These are phyloP conservation scores for Pyrenophora tritici-repentis DNA, from an alignment of 2,329 filamentous ascomycete species.

Conservation along the genomic window DNA sequence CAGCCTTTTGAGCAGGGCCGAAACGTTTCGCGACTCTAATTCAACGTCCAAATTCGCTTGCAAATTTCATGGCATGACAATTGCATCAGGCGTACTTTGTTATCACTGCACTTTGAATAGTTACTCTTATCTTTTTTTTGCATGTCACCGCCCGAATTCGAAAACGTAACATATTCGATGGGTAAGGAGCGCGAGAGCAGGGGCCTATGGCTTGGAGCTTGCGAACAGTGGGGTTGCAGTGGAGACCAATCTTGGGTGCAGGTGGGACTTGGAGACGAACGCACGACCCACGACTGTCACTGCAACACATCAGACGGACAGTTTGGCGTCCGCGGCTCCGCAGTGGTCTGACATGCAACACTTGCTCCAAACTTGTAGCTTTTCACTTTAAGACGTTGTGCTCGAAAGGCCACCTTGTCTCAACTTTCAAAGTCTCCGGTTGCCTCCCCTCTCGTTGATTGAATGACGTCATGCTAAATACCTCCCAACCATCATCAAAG, in stretches of 20 bases:
- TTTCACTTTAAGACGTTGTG: no score
- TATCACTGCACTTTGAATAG: constrained; percentile 2
- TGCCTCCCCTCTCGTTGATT: no score
- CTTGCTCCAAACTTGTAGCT: no score
- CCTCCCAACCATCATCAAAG: no score
- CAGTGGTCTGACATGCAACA: no score
- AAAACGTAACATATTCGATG: constrained; percentile 12
- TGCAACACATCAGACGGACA: constrained; percentile 3
- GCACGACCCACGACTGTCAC: constrained; percentile 9
- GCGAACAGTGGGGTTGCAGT: constrained; percentile 6
- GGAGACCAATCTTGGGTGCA: constrained; percentile 6
- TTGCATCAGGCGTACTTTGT: not conserved
- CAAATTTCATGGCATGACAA: not conserved
- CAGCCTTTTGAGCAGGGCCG: no score
- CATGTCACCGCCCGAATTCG: not conserved
- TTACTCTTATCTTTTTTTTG: no score
- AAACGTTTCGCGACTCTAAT: no score
- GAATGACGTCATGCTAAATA: no score
- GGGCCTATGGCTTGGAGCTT: constrained; percentile 1
- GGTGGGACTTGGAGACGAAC: not conserved
- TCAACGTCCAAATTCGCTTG: not conserved
- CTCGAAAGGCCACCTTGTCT: no score
- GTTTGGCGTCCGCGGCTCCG: no score
- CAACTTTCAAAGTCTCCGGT: no score
- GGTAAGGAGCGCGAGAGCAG: not conserved